Conservation (phyloP, 352 stramenopile genomes). For the Pythium graminicola region DNA sequence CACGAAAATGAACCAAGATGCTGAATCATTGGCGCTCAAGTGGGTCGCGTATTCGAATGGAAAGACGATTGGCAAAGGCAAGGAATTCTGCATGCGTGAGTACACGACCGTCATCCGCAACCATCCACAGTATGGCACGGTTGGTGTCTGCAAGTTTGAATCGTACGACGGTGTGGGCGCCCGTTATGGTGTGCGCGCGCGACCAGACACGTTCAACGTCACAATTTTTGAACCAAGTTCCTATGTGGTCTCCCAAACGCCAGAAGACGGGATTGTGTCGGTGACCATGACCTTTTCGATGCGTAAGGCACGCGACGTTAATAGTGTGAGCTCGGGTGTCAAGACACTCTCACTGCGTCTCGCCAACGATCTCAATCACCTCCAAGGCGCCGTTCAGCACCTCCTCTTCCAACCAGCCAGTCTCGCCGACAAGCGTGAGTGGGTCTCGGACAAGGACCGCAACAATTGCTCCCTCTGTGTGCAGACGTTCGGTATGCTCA, state of each 20-base stretch:
- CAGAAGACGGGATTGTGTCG: slow-evolving; percentile 52
- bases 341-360: slow-evolving; percentile 57
- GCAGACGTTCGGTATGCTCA: slow-evolving; percentile 74
- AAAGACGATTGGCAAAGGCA: slow-evolving; percentile 70
- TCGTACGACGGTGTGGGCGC: slow-evolving; percentile 76
- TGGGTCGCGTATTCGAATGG: slow-evolving; percentile 70
- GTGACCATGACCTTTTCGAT: slow-evolving; percentile 75
- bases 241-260: slow-evolving; percentile 64
- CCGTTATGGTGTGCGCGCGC: slow-evolving; percentile 61
- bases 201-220: slow-evolving; percentile 69
- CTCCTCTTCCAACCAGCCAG: slow-evolving; percentile 55
- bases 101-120: slow-evolving; percentile 61
- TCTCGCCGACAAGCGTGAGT: slow-evolving; percentile 61
- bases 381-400: slow-evolving; percentile 67
- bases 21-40: slow-evolving; percentile 77
- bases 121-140: slow-evolving; percentile 49
- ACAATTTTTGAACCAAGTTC: slow-evolving; percentile 72
- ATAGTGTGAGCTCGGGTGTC: slow-evolving; percentile 67
- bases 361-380: slow-evolving; percentile 42
- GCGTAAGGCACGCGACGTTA: slow-evolving; percentile 58
- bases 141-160: slow-evolving; percentile 72
- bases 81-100: slow-evolving; percentile 79
- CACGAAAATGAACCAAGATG: slow-evolving; percentile 21
- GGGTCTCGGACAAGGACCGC: slow-evolving; percentile 72
- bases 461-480: slow-evolving; percentile 77